Conservation (phyloP, 2,329 filamentous ascomycete species). For the Pseudogymnoascus pannorum region DNA sequence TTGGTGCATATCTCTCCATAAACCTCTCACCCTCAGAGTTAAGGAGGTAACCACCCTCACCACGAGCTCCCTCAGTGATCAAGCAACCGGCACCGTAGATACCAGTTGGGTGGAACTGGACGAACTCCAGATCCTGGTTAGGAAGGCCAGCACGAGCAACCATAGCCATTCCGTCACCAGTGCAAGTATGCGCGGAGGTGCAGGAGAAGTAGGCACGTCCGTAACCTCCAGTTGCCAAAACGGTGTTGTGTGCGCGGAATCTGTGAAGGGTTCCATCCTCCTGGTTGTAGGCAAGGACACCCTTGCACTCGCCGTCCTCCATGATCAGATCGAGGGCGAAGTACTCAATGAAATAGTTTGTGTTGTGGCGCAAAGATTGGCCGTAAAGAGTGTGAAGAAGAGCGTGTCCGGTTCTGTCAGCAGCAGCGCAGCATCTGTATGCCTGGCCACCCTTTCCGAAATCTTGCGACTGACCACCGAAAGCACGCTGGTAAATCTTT, state of each 20-base stretch:
- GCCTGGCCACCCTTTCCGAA: slow-evolving; percentile 96
- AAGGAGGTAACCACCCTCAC: slow-evolving; percentile 94
- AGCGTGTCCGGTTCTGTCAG: slow-evolving; percentile 93
- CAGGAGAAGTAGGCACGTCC: slow-evolving; percentile 97
- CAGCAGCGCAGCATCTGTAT: slow-evolving; percentile 93
- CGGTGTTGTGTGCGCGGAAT: slow-evolving; percentile 94
- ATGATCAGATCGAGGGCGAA: slow-evolving; percentile 96
- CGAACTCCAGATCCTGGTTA: slow-evolving; percentile 98
- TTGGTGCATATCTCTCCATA: slow-evolving; percentile 98
- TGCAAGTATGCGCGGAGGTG: slow-evolving; percentile 96
- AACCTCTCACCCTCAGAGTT: slow-evolving; percentile 98
- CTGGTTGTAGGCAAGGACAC: slow-evolving; percentile 96
- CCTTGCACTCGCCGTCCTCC: slow-evolving; percentile 94
- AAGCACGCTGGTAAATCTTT: slow-evolving; percentile 96
- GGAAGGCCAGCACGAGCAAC: slow-evolving; percentile 94
- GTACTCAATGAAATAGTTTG: slow-evolving; percentile 99
- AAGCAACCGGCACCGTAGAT: slow-evolving; percentile 97
- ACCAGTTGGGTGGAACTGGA: slow-evolving; percentile 98
- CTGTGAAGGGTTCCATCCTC: slow-evolving; percentile 96
- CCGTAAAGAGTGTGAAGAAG: slow-evolving; percentile 98
- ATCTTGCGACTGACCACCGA: slow-evolving; percentile 93
- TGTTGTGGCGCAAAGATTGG: slow-evolving; percentile 94
- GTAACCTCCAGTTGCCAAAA: slow-evolving; percentile 94
- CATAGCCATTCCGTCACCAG: slow-evolving; percentile 99
- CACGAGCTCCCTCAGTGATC: slow-evolving; percentile 96